These are phyloP conservation scores for Blastomyces silverae DNA, from an alignment of 2,329 filamentous ascomycete genomes.

Conservation along the genomic window DNA sequence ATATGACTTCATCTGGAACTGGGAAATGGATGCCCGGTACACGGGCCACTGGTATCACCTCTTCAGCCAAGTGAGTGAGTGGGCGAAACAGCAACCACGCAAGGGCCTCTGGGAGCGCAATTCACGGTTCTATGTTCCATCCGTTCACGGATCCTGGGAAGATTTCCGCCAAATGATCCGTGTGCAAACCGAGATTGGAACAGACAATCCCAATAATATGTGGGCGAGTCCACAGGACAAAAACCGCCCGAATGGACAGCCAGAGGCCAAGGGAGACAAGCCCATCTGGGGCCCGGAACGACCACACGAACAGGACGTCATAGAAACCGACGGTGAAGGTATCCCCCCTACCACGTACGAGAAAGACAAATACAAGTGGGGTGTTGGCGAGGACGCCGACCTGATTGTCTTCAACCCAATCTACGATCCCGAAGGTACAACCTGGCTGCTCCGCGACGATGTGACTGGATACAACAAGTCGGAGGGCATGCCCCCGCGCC, in stretches of 20 bases:
- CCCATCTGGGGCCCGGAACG: constrained; percentile 80
- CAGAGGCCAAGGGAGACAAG: constrained; percentile 45
- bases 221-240: constrained; percentile 49
- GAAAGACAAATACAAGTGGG: constrained; percentile 77
- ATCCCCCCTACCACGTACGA: constrained; percentile 65
- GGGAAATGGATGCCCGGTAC: constrained; percentile 90
- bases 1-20: constrained; percentile 89
- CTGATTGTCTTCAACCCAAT: constrained; percentile 87
- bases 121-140: constrained; percentile 68
- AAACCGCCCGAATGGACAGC: constrained; percentile 14
- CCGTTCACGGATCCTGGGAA: constrained; percentile 69
- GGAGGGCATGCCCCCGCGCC: constrained; percentile 57
- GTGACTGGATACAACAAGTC: constrained; percentile 75
- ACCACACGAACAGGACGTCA: constrained; percentile 61
- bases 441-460: constrained; percentile 73
- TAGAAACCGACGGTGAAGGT: constrained; percentile 66
- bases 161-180: constrained; percentile 72
- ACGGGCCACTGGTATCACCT: constrained; percentile 79
- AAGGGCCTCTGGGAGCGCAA: constrained; percentile 79
- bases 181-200: constrained; percentile 66
- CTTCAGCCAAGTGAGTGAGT: constrained; percentile 61
- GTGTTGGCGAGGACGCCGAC: constrained; percentile 83
- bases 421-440: constrained; percentile 81
- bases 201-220: constrained; percentile 58
- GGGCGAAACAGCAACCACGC: constrained; percentile 65